Evolutionary conservation across 1,284 basidiomycete genomes (phyloP).

Genomic region (Trichosporon asahii): DNA sequence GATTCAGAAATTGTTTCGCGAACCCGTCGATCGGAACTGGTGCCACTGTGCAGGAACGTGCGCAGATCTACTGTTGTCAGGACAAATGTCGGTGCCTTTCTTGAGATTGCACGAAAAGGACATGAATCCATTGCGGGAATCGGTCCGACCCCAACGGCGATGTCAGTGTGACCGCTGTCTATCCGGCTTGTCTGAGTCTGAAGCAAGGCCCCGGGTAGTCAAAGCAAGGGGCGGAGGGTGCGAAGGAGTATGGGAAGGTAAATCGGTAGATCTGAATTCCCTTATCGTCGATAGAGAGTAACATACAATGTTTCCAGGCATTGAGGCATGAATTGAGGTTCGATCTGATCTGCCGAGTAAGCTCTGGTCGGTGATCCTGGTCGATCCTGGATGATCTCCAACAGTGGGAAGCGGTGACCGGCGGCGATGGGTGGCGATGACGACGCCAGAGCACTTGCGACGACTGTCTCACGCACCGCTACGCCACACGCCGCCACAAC

Average conservation of each 20-base stretch:
- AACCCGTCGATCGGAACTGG: neutral
- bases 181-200: neutral
- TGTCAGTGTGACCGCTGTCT: neutral
- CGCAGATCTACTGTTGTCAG: neutral
- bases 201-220: neutral
- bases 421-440: neutral
- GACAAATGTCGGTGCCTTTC: neutral
- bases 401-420: neutral
- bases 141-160: neutral
- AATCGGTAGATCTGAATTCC: neutral
- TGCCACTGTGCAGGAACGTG: neutral
- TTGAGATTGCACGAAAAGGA: neutral
- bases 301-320: too few relatives aligned
- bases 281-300: neutral
- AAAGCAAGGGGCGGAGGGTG: too few relatives aligned
- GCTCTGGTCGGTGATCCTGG: neutral
- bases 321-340: neutral
- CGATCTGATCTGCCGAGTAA: neutral
- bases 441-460: neutral
- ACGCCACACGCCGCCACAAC: neutral
- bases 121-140: neutral
- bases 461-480: neutral
- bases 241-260: too few relatives aligned
- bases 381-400: neutral
- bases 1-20: too few relatives aligned